These are phyloP conservation scores for Russula ochroleuca DNA, from an alignment of 768 basidiomycete genomes.

Conservation along the genomic window DNA sequence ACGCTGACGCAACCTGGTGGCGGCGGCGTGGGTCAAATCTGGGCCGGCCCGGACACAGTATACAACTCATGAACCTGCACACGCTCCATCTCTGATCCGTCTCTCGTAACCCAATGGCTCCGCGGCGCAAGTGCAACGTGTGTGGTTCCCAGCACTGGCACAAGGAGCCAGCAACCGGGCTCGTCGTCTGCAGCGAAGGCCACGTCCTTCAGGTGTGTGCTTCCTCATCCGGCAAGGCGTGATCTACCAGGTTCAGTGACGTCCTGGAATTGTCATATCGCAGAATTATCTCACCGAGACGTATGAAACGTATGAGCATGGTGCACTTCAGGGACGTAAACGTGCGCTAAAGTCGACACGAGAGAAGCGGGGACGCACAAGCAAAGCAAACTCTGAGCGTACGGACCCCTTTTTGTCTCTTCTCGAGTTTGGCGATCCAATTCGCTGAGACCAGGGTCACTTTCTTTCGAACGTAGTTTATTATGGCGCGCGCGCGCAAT, in stretches of 20 bases:
- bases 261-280: not conserved
- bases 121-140: slow-evolving; percentile 60
- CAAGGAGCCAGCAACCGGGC: slow-evolving; percentile 75
- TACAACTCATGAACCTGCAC: not conserved
- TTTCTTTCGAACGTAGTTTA: slow-evolving; percentile 52
- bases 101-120: slow-evolving; percentile 44
- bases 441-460: not conserved
- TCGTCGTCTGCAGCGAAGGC: slow-evolving; percentile 85
- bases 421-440: not conserved
- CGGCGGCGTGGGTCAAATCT: not conserved
- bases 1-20: not conserved
- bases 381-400: slow-evolving; percentile 60
- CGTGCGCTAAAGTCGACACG: slow-evolving; percentile 56
- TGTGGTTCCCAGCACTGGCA: slow-evolving; percentile 88
- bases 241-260: not conserved
- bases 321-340: slow-evolving; percentile 60
- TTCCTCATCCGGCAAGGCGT: not conserved
- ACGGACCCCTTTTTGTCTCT: slow-evolving; percentile 29
- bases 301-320: slow-evolving; percentile 59
- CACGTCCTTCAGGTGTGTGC: slow-evolving; percentile 75
- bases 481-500: slow-evolving; percentile 73
- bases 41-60: not conserved
- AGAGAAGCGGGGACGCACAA: slow-evolving; percentile 48
- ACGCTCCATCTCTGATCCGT: not conserved
- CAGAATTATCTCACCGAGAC: slow-evolving; percentile 84